Conservation (phyloP, 768 basidiomycete genomes). For the Pisolithus sp. region DNA sequence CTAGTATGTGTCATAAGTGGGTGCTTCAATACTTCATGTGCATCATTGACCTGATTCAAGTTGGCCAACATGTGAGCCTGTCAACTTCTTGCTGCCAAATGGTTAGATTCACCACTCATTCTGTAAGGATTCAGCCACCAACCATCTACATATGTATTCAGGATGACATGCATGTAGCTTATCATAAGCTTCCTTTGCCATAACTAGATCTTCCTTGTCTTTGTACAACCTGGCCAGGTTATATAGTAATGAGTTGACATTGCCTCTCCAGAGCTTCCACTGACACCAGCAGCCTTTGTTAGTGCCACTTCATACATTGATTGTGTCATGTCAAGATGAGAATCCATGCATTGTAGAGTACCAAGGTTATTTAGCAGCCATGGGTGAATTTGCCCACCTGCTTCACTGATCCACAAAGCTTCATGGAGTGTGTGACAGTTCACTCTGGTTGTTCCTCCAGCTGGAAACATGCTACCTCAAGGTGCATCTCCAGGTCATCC, state of each 20-base stretch:
- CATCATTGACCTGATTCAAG: slow-evolving; percentile 75
- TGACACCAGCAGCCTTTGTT: slow-evolving; percentile 44
- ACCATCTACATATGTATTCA: slow-evolving; percentile 95
- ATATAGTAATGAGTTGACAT: slow-evolving; percentile 79
- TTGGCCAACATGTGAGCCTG: slow-evolving; percentile 85
- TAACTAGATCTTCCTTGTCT: slow-evolving; percentile 62
- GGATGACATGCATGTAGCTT: slow-evolving; percentile 87
- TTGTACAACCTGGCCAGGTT: slow-evolving; percentile 93
- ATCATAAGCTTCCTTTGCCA: too few species aligned
- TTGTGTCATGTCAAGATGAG: slow-evolving; percentile 53
- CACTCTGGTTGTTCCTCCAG: slow-evolving; percentile 73
- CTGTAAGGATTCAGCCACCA: slow-evolving; percentile 21
- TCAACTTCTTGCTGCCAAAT: slow-evolving; percentile 75
- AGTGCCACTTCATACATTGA: slow-evolving; percentile 70
- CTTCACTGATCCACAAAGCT: slow-evolving; percentile 60
- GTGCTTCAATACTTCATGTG: slow-evolving; percentile 87
- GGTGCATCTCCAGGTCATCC: slow-evolving; percentile 80
- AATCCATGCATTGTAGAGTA: too few species aligned
- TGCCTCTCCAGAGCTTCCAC: slow-evolving; percentile 48
- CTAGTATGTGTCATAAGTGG: slow-evolving; percentile 69
- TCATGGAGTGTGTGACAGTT: slow-evolving; percentile 68
- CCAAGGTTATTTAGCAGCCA: slow-evolving; percentile 78
- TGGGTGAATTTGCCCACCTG: slow-evolving; percentile 47
- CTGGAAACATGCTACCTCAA: slow-evolving; percentile 87
- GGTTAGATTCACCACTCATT: slow-evolving; percentile 5